A percentile compares a stretch with the other conserved stretches of the same genome.
phyloP scores from a whole-genome alignment of 106 monocot genomes.

The Acanthochlamys bracteata region DNA sequence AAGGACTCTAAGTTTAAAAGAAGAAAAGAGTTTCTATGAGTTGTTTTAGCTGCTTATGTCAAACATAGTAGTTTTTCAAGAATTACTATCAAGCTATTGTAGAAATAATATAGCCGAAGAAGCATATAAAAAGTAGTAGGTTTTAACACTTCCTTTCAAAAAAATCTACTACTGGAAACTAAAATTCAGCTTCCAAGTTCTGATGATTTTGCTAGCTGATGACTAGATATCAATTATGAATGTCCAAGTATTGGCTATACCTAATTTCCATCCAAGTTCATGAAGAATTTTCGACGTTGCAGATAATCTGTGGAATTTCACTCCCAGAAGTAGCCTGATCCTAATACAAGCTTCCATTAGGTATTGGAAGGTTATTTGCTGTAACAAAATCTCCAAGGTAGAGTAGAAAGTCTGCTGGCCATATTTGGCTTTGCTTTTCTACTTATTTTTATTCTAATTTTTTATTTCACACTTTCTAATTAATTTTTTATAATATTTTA shows the following conservation, averaged over 20 bases:
- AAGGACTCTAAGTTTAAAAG: too few relatives aligned
- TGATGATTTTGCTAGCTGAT: neutral
- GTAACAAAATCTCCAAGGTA: constrained; percentile 90
- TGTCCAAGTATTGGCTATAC: neutral
- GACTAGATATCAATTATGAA: neutral
- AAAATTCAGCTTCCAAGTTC: neutral
- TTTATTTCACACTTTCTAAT: too few relatives aligned
- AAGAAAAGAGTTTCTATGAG: too few relatives aligned
- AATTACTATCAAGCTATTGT: too few relatives aligned
- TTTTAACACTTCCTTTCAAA: neutral
- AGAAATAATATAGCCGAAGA: neutral
- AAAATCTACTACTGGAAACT: neutral
- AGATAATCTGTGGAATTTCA: constrained; percentile 53
- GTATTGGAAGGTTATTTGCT: constrained; percentile 77
- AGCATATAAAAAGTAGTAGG: neutral
- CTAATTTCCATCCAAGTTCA: constrained; percentile 23
- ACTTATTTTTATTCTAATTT: too few relatives aligned
- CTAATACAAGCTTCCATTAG: constrained; percentile 81
- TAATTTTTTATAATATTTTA: too few relatives aligned
- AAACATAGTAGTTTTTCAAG: too few relatives aligned
- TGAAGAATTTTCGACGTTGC: constrained; percentile 25
- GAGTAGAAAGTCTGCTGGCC: constrained; percentile 68
- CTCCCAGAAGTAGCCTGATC: constrained; percentile 52
- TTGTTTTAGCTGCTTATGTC: too few relatives aligned
- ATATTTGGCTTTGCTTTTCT: neutral